Conservation (phyloP, 2,329 filamentous ascomycete species). For the Helotiales sp. region DNA sequence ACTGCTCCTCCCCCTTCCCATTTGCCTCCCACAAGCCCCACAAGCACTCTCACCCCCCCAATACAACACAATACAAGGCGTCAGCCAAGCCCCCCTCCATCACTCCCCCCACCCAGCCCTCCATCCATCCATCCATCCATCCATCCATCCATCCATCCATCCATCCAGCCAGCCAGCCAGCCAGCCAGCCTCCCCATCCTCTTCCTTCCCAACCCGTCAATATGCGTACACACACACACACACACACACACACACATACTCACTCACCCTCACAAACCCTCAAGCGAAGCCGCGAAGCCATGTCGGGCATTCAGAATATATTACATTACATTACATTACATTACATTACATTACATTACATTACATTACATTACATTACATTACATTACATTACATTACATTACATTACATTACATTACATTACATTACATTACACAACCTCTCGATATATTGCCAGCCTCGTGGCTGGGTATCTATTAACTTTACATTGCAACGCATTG, state of each 20-base stretch:
- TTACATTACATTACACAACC: neutral
- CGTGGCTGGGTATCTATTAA: neutral
- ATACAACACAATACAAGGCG: too few species aligned
- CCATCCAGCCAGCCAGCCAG: neutral
- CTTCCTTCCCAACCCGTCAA: neutral
- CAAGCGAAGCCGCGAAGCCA: slow-evolving; percentile 1
- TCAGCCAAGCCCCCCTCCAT: neutral
- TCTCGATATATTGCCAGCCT: neutral
- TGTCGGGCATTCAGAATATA: slow-evolving; percentile 1
- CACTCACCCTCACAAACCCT: neutral
- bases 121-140: neutral
- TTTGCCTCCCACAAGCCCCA: too few species aligned
- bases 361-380: neutral
- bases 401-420: neutral
- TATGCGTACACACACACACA: neutral
- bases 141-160: neutral
- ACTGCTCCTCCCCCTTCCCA: neutral
- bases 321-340: neutral
- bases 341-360: neutral
- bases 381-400: neutral
- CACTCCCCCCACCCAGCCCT: neutral
- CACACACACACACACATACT: neutral
- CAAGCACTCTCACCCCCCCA: too few species aligned
- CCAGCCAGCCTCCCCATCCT: neutral
- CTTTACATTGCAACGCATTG: neutral